Base-by-base conservation (phyloP, 179 eudicot genomes). In the Amaranthus tricolor region DNA sequence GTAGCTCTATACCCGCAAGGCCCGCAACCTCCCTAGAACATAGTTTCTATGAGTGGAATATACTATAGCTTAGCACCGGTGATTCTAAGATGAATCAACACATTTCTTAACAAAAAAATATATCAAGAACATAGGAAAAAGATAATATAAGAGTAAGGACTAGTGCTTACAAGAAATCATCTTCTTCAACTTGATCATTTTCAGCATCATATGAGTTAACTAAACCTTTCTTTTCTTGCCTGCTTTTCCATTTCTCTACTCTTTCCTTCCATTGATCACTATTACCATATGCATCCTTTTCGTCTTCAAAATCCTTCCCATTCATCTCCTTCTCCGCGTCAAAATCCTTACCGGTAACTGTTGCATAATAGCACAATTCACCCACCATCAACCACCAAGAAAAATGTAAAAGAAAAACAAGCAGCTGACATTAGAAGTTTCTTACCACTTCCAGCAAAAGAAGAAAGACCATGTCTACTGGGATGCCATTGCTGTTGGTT, bases 361-460 rank as follows among this genome's bases (percentile, higher is more conserved):
- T 69, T 44, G 45, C 17, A 67, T 47, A 72, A 21, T 71, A 44
- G 48, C 17, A 67, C 43, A 72, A 59, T 53, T 10, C 52, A 43
- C 40, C 74, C 59, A 64, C 5, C 51, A 40, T 48, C 47, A 64
- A 68, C n/a, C 70, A 78, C 60, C 13, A 53, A 9, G 7, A 14
- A 2, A 64, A 10, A 19, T 6, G 40, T 31, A 52, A 16, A 68
- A 70, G 21, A 62, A 6, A 8, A 62, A 59, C 52, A 62, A 31
- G 4, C 40, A 31, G 40, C 40, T 31, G 40, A 31, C 3, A 31
- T 31, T 31, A 31, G 19, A 44, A 48, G 16, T 45, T 66, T 9
- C 67, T 79, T 85, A 93, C 98, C 89, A 68, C 98, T 93, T 86
- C 93, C 95, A 24, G 92, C 90, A 70, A 80, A 31, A 63, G 91